Evolutionary conservation across 2,329 filamentous ascomycete genomes (phyloP), one percentile per base, ranked within the genome.

Genomic region (Calonectria pseudoreteaudii): DNA sequence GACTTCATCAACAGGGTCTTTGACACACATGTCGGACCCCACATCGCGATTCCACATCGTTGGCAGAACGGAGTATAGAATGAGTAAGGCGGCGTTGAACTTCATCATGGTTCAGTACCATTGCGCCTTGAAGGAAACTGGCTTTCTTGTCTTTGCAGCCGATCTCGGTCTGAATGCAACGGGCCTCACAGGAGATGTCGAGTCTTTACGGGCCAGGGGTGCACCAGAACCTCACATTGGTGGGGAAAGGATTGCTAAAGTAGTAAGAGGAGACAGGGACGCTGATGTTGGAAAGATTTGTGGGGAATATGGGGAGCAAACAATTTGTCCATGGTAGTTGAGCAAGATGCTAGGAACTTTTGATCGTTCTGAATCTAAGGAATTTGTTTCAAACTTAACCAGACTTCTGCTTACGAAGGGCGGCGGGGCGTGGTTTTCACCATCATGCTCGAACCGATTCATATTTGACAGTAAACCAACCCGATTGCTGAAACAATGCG

Each of bases 131-230:
- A 73, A 70, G n/a, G 58, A 69, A 13, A n/a, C 50, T 2, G 71
- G 58, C 5, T 69, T 73, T 31, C 36, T 73, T 7, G 60, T 73
- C 3, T 69, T 66, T 62, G n/a, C 47, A 16, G 71, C 71, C 1
- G 71, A 73, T n/a, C 71, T 66, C 11, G 71, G 71, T 20, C 50
- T 73, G 9, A 73, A 73, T 47, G 71, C 71, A 10, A 73, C 71
- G 9, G 41, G 41, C 16, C 60, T 73, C 10, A 73, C 71, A 1
- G 66, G 49, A 23, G 66, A 73, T 31, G 9, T 50, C 11, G 58
- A 60, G 0, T 70, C 71, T 2, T 34, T 70, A 34, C 66, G 71
- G n/a, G 71, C 56, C 3, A 38, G 71, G 16, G 71, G 71, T 16
- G 71, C 71, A 16, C 67, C 71, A 9, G 71, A 73, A 11, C 66